Conservation (phyloP, 805 yeast species). For the Kodamaea fukazawae region DNA sequence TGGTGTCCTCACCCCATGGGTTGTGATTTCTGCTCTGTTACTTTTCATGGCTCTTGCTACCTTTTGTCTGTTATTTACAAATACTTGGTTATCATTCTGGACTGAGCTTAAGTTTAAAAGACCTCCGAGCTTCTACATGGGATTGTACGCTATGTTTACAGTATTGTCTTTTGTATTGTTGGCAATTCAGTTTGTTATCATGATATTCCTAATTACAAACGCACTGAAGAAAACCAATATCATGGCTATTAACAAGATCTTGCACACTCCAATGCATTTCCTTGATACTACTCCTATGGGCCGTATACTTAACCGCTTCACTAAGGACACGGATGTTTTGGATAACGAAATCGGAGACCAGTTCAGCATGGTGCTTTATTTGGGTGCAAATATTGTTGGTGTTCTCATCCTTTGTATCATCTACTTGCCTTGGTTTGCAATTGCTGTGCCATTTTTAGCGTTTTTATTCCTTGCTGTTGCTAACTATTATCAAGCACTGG, state of each 20-base stretch:
- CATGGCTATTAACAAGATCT: conserved; percentile 55
- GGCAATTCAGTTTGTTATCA: conserved; percentile 38
- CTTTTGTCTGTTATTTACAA: conserved; percentile 56
- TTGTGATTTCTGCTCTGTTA: conserved; percentile 27
- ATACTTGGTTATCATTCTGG: conserved; percentile 87
- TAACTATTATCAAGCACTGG: conserved; percentile 63
- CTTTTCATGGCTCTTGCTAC: conserved; percentile 37
- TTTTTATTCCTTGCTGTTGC: conserved; percentile 44
- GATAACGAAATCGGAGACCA: conserved; percentile 79
- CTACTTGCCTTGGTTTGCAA: conserved; percentile 73
- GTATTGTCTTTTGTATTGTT: conserved; percentile 46
- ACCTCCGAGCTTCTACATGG: conserved; percentile 63
- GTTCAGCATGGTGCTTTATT: conserved; percentile 55
- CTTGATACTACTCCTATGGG: conserved; percentile 91
- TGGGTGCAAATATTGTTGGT: conserved; percentile 55
- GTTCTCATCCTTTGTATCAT: conserved; percentile 61
- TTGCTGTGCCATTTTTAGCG: conserved; percentile 56
- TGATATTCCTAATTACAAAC: conserved; percentile 49
- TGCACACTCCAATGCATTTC: conserved; percentile 79
- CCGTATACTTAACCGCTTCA: conserved; percentile 77
- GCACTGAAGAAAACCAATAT: conserved; percentile 62
- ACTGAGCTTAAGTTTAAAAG: conserved; percentile 50
- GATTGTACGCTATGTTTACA: conserved; percentile 64
- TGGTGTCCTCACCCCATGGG: conserved; percentile 6
- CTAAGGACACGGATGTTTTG: conserved; percentile 81